Percentiles rank a stretch among this genome's conserved stretches.
Conservation (phyloP, 306 rosid species). For the Fragaria iinumae region DNA sequence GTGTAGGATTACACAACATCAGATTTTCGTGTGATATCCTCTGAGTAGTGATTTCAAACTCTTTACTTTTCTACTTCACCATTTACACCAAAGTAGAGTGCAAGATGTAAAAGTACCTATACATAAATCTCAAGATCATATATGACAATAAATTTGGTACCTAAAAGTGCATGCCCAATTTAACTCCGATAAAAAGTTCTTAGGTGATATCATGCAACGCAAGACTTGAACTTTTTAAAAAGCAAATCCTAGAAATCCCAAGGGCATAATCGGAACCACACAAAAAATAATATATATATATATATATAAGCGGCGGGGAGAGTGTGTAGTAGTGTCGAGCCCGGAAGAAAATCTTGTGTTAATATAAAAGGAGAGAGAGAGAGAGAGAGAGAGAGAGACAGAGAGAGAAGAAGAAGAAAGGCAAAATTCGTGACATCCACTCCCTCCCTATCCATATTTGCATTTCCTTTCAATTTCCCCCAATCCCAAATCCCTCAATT, state of each 20-base stretch:
- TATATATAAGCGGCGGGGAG: neutral
- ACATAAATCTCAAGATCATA: too few relatives aligned
- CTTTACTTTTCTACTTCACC: neutral
- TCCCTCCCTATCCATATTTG: constrained; percentile 35
- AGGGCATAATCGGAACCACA: neutral
- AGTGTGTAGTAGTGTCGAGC: neutral
- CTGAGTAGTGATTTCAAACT: too few relatives aligned
- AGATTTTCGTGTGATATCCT: too few relatives aligned
- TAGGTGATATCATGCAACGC: neutral
- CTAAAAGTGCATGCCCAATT: neutral
- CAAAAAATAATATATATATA: too few relatives aligned
- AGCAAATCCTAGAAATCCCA: neutral
- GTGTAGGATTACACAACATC: too few relatives aligned
- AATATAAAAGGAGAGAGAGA: neutral
- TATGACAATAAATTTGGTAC: too few relatives aligned
- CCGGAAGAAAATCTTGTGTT: neutral
- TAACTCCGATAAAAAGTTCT: neutral
- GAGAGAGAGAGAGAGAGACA: neutral
- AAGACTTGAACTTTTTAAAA: too few relatives aligned
- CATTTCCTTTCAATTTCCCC: neutral
- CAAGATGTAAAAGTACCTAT: too few relatives aligned
- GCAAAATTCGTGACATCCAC: constrained; percentile 45
- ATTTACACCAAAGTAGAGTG: too few relatives aligned
- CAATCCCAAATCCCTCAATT: neutral
- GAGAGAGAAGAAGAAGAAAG: neutral